Conservation (phyloP, 1,139 yeast genomes). For the Groenewaldozyma auringiensis region DNA sequence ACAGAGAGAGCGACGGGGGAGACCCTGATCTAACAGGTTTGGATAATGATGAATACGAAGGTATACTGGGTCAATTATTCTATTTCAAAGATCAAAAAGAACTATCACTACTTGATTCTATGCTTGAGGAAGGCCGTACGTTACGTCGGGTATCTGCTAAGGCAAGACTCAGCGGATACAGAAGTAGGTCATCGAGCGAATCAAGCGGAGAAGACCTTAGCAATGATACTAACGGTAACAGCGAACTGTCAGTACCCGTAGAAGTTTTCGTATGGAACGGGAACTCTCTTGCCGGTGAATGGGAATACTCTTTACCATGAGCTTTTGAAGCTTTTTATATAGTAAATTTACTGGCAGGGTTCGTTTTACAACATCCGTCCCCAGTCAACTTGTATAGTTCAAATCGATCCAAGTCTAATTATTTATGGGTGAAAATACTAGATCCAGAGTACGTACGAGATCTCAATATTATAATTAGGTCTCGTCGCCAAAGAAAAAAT, state of each 20-base stretch:
- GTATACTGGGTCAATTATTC: constrained; percentile 4
- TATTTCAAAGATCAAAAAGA: neutral
- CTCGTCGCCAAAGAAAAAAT: no score
- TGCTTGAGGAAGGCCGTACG: constrained; percentile 13
- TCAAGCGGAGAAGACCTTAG: neutral
- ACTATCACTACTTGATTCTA: constrained; percentile 7
- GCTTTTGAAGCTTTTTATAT: neutral
- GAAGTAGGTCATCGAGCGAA: neutral
- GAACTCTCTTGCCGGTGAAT: constrained; percentile 16
- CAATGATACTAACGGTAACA: neutral
- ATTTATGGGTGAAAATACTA: no score
- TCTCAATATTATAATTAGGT: no score
- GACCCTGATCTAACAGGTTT: no score
- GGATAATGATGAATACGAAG: neutral
- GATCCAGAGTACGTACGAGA: no score
- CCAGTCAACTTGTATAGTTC: no score
- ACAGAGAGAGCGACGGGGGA: neutral
- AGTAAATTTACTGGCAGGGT: no score
- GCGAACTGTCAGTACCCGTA: neutral
- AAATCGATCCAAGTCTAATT: no score
- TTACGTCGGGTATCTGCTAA: constrained; percentile 7
- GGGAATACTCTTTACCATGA: constrained; percentile 8
- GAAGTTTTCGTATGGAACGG: constrained; percentile 18
- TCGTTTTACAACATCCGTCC: no score
- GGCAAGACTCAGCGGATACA: neutral